Evolutionary conservation across 2,329 filamentous ascomycete genomes (phyloP).

Genomic region (Didymella keratinophila): DNA sequence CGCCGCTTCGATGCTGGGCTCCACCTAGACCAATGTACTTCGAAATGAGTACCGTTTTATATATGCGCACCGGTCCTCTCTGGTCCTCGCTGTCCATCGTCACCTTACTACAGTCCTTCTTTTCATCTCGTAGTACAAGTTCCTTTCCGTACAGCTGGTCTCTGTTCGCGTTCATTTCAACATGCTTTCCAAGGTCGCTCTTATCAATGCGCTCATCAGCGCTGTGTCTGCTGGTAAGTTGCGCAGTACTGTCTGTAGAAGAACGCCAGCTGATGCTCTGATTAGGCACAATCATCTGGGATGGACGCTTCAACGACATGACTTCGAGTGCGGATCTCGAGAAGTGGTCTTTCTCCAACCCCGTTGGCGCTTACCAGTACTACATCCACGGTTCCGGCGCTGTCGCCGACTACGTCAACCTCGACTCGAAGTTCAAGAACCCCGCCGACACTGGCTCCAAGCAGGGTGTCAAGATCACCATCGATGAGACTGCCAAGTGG

Average conservation of each 20-base stretch:
- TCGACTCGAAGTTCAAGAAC: constrained; percentile 73
- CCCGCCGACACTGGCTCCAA: constrained; percentile 67
- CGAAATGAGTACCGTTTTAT: constrained; percentile 15
- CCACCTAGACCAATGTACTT: constrained; percentile 20
- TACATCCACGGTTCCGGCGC: constrained; percentile 74
- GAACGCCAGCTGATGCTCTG: not conserved
- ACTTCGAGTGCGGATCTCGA: constrained; percentile 62
- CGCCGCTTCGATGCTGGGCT: constrained; percentile 21
- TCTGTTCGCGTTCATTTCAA: constrained; percentile 30
- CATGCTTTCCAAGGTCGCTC: constrained; percentile 45
- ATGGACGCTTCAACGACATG: constrained; percentile 71
- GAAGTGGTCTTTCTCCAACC: constrained; percentile 71
- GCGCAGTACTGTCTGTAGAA: fast-evolving
- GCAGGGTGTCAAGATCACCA: constrained; percentile 75
- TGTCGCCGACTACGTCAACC: constrained; percentile 67
- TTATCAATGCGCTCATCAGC: constrained; percentile 45
- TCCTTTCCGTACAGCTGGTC: constrained; percentile 33
- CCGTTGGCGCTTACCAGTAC: constrained; percentile 76
- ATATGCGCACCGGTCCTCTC: constrained; percentile 16
- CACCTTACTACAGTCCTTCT: constrained; percentile 34
- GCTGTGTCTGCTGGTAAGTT: constrained; percentile 43
- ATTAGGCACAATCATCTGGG: constrained; percentile 64
- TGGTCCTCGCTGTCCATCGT: not conserved
- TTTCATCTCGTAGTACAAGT: constrained; percentile 26
- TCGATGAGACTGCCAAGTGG: constrained; percentile 71